Evolutionary conservation across 2,329 filamentous ascomycete genomes (phyloP), one percentile per base, ranked within the genome.

Genomic region (Moelleriella libera): DNA sequence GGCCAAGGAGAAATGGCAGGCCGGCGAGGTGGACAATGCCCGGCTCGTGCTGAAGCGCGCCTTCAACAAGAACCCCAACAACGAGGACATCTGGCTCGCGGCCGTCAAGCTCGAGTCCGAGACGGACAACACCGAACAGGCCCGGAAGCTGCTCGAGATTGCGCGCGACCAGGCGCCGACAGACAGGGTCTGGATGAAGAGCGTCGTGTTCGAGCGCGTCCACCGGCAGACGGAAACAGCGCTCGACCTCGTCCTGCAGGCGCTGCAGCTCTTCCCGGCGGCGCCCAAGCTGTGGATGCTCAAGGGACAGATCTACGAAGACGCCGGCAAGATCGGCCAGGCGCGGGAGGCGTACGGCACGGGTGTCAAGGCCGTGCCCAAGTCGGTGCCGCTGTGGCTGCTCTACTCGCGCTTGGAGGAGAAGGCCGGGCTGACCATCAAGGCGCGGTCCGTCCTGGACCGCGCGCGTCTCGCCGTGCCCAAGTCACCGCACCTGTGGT

Each of bases 111-210:
- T 98, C 31, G 92, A 98, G 66, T 88, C 92, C 1, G 89, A 97
- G 58, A 90, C 88, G 51, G 78, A 82, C 42, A 81, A 94, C 57
- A 82, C 79, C 41, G 84, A 88, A 39, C 81, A 92, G 60, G 92
- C 92, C 1, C 76, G 89, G 43, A 78, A 84, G 51, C 78, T 98
- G 29, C 75, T 98, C 40, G 78, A 81, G 47, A 84, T 85, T 10
- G 92, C 92, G 28, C 81, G 92, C 47, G 80, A 85, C 49, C 85
- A 95, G 63, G 89, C 92, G 1, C 87, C 89, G 2, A 98, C 92
- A 0, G 92, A 97, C 60, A 85, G 92, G 44, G 89, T 98, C 6
- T 98, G 89, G 84, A 92, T 94, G 72, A 95, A 96, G 69, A 90
- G 85, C 57, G 88, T 92, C 9, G 86, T 88, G 0, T 95, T 95